Evolutionary conservation across 768 basidiomycete species (phyloP).

Genomic region (Cystofilobasidium capitatum): DNA sequence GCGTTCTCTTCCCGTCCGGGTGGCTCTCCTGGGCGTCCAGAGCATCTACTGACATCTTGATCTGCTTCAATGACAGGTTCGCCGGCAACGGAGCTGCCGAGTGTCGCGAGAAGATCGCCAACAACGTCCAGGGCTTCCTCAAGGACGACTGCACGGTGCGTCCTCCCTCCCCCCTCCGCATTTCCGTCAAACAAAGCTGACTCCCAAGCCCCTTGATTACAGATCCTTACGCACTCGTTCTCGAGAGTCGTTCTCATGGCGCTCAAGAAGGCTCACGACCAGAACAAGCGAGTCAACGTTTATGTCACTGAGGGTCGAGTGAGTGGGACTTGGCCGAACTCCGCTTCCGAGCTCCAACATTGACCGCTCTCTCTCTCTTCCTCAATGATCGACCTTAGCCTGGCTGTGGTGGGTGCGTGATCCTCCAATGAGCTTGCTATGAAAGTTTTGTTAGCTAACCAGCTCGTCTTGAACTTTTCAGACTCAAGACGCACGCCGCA

Average conservation of each 20-base stretch:
- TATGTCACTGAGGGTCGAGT: slow-evolving; percentile 59
- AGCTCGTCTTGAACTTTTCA: slow-evolving; percentile 34
- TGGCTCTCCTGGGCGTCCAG: slow-evolving; percentile 33
- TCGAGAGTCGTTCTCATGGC: slow-evolving; percentile 92
- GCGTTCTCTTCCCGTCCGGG: slow-evolving; percentile 20
- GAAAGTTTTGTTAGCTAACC: not conserved
- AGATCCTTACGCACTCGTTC: slow-evolving; percentile 96
- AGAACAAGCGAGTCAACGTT: slow-evolving; percentile 84
- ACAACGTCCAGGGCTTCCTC: slow-evolving; percentile 80
- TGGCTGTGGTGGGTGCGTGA: slow-evolving; percentile 50
- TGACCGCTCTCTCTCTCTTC: not conserved
- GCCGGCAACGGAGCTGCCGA: slow-evolving; percentile 49
- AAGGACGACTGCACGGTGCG: slow-evolving; percentile 69
- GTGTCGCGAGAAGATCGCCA: slow-evolving; percentile 81
- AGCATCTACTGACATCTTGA: too few species aligned
- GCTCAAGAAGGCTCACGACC: slow-evolving; percentile 73
- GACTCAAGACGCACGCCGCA: slow-evolving; percentile 80
- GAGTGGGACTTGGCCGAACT: not conserved
- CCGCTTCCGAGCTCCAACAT: not conserved
- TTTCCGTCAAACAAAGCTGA: not conserved
- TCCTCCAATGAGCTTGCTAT: not conserved
- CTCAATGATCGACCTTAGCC: not conserved
- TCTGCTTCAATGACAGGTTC: not conserved
- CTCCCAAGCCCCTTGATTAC: slow-evolving; percentile 27
- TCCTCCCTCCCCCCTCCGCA: slow-evolving; percentile 1